Evolutionary conservation across 2,329 filamentous ascomycete genomes (phyloP).

Genomic region (Hypoxylon sp.): DNA sequence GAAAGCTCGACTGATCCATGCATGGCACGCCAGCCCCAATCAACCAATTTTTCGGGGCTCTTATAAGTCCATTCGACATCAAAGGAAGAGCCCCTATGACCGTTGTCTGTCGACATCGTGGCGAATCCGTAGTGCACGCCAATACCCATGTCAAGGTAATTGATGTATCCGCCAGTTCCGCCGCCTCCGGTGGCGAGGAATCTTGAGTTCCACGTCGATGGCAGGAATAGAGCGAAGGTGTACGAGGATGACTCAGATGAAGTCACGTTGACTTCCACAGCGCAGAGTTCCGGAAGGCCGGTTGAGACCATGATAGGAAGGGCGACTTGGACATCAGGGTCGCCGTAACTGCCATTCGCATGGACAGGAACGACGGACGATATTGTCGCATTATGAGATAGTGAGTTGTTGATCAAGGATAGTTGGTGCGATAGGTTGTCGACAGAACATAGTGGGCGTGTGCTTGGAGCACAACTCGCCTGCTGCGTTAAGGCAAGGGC

Average conservation of each 20-base stretch:
- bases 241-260: slow-evolving; percentile 51
- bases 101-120: slow-evolving; percentile 54
- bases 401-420: slow-evolving; percentile 9
- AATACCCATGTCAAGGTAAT: slow-evolving; percentile 51
- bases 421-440: slow-evolving; percentile 18
- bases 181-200: slow-evolving; percentile 55
- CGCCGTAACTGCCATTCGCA: slow-evolving; percentile 27
- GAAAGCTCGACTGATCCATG: slow-evolving; percentile 56
- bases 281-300: slow-evolving; percentile 54
- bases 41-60: slow-evolving; percentile 47
- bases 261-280: slow-evolving; percentile 52
- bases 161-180: slow-evolving; percentile 55
- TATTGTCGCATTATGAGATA: slow-evolving; percentile 24
- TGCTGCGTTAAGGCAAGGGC: slow-evolving; percentile 7
- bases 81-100: slow-evolving; percentile 49
- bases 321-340: slow-evolving; percentile 13
- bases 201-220: slow-evolving; percentile 53
- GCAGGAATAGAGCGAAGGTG: slow-evolving; percentile 55
- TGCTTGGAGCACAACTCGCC: neutral
- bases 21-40: slow-evolving; percentile 46
- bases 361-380: slow-evolving; percentile 14
- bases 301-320: slow-evolving; percentile 50
- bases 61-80: slow-evolving; percentile 52
- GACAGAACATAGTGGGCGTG: slow-evolving; percentile 10
- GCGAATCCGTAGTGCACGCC: slow-evolving; percentile 53